Evolutionary conservation across 1,284 basidiomycete species (phyloP).

Genomic region (Moesziomyces parantarcticus): DNA sequence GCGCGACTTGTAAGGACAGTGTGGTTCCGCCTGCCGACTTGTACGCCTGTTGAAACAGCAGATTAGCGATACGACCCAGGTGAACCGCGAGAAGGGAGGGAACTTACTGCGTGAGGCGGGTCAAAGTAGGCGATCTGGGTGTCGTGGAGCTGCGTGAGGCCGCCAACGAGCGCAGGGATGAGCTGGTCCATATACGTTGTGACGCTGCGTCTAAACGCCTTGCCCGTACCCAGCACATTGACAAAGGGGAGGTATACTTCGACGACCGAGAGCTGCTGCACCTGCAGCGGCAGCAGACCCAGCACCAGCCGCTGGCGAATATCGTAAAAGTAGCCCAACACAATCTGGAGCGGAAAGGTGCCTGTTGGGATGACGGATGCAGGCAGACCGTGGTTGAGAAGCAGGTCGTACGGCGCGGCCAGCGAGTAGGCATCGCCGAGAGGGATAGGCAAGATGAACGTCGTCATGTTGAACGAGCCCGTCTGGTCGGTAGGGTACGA

Average conservation of each 20-base stretch:
- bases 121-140: slow-evolving; percentile 25
- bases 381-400: slow-evolving; percentile 13
- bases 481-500: slow-evolving; percentile 14
- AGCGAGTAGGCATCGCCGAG: slow-evolving; percentile 13
- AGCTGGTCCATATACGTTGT: slow-evolving; percentile 20
- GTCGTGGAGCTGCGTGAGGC: slow-evolving; percentile 10
- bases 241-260: slow-evolving; percentile 23
- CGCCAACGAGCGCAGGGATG: slow-evolving; percentile 14
- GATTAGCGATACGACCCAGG: no score
- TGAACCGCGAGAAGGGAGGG: not conserved
- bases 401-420: slow-evolving; percentile 15
- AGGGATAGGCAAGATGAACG: slow-evolving; percentile 23
- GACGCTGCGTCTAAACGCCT: slow-evolving; percentile 16
- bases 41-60: slow-evolving; percentile 7
- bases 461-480: slow-evolving; percentile 25
- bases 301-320: slow-evolving; percentile 11
- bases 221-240: slow-evolving; percentile 12
- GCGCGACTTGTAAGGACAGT: slow-evolving; percentile 11
- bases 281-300: slow-evolving; percentile 14
- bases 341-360: slow-evolving; percentile 17
- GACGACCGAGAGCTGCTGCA: slow-evolving; percentile 16
- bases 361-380: slow-evolving; percentile 17
- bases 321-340: slow-evolving; percentile 14
- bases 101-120: slow-evolving; percentile 16
- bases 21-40: slow-evolving; percentile 11